A percentile compares a stretch with the other conserved stretches of the same genome.
Evolutionary conservation across 2,329 filamentous ascomycete genomes (phyloP).

Genomic region (Diatrype stigma): DNA sequence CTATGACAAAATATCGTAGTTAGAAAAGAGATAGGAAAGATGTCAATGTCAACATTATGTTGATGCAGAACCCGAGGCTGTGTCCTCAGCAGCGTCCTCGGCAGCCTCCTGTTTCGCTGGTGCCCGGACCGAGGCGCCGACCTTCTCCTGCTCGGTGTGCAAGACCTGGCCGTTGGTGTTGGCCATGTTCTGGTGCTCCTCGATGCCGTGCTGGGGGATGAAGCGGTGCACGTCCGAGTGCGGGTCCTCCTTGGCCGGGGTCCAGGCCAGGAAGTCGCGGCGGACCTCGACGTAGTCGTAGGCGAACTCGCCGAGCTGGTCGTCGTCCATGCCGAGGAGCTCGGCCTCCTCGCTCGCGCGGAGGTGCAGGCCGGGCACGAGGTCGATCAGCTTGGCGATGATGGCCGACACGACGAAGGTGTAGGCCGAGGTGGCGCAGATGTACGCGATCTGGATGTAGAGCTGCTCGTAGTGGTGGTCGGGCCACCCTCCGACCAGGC

Average conservation of each 20-base stretch:
- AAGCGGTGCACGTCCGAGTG: conserved; percentile 52
- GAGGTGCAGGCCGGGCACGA: conserved; percentile 72
- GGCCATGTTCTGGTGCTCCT: conserved; percentile 63
- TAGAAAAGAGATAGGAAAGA: neutral
- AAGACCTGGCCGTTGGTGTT: conserved; percentile 49
- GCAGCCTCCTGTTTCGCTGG: conserved; percentile 19
- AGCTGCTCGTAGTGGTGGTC: conserved; percentile 71
- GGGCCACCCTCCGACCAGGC: conserved; percentile 64
- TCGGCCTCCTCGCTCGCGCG: conserved; percentile 79
- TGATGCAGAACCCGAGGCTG: neutral
- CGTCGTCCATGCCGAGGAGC: conserved; percentile 83
- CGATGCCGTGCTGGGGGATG: conserved; percentile 69
- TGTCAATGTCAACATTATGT: neutral
- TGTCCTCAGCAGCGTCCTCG: conserved; percentile 11
- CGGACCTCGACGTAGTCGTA: conserved; percentile 90
- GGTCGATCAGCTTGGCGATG: conserved; percentile 71
- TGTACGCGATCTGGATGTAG: conserved; percentile 77
- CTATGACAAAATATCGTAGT: neutral
- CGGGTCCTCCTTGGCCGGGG: conserved; percentile 66
- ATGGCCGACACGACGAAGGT: conserved; percentile 69
- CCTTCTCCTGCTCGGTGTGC: conserved; percentile 33
- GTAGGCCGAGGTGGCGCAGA: conserved; percentile 62
- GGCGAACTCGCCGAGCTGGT: conserved; percentile 85
- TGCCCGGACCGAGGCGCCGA: conserved; percentile 23
- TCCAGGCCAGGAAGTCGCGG: conserved; percentile 85